Evolutionary conservation across 768 basidiomycete genomes (phyloP).

Genomic region (Podaxis mareebaensis): DNA sequence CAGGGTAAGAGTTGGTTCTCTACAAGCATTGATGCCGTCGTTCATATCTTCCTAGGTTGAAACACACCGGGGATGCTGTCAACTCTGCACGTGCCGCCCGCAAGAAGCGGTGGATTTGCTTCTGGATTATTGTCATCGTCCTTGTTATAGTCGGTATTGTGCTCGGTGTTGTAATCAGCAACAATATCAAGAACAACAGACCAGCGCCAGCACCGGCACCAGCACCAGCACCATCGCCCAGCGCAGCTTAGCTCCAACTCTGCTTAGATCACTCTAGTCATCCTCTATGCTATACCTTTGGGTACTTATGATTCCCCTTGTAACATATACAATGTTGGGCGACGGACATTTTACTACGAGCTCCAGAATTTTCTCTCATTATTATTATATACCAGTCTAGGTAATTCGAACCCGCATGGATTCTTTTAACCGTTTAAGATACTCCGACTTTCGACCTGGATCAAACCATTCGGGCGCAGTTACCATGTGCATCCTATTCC

Average conservation of each 20-base stretch:
- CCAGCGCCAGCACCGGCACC: neutral
- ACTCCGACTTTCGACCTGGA: slow-evolving; percentile 4
- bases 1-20: slow-evolving; percentile 57
- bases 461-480: neutral
- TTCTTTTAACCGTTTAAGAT: slow-evolving; percentile 12
- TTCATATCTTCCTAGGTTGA: slow-evolving; percentile 47
- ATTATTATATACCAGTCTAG: slow-evolving; percentile 14
- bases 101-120: slow-evolving; percentile 98
- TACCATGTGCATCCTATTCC: neutral
- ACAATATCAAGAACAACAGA: slow-evolving; percentile 35
- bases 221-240: neutral
- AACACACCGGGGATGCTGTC: slow-evolving; percentile 87
- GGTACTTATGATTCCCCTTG: slow-evolving; percentile 5
- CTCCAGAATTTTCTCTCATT: neutral
- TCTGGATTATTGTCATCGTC: slow-evolving; percentile 68
- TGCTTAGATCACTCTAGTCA: neutral
- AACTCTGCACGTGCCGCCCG: slow-evolving; percentile 84
- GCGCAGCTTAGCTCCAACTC: neutral
- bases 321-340: slow-evolving; percentile 1
- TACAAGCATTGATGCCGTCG: slow-evolving; percentile 9
- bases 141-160: slow-evolving; percentile 68
- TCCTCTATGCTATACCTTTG: slow-evolving; percentile 9
- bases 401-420: slow-evolving; percentile 9
- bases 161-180: slow-evolving; percentile 54
- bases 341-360: slow-evolving; percentile 1